Evolutionary conservation across 768 basidiomycete species (phyloP).

Genomic region (Panaeolus papilionaceus): DNA sequence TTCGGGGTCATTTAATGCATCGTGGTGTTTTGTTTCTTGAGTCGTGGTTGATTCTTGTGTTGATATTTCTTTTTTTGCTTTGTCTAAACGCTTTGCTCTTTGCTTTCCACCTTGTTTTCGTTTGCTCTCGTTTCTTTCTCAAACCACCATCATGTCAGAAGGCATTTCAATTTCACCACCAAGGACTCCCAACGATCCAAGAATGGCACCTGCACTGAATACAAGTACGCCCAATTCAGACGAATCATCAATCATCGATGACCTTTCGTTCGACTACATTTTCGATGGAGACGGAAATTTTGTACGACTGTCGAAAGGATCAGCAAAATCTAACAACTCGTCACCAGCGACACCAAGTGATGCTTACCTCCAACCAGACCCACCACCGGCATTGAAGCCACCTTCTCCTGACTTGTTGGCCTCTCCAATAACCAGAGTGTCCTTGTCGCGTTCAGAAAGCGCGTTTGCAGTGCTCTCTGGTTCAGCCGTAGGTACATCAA

Average conservation of each 20-base stretch:
- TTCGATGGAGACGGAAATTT: conserved; percentile 60
- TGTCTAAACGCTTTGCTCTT: conserved; percentile 31
- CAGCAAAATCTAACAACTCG: conserved; percentile 49
- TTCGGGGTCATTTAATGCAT: conserved; percentile 37
- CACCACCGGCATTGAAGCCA: conserved; percentile 38
- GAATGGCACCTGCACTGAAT: conserved; percentile 28
- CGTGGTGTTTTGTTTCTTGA: conserved; percentile 33
- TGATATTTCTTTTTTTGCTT: conserved; percentile 32
- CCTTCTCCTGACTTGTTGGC: conserved; percentile 42
- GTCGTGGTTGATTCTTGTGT: conserved; percentile 29
- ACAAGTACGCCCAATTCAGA: conserved; percentile 49
- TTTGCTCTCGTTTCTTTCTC: conserved; percentile 39
- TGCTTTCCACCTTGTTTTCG: conserved; percentile 38
- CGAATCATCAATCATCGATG: conserved; percentile 64
- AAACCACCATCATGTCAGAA: conserved; percentile 29
- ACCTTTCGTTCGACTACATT: conserved; percentile 72
- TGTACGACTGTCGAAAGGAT: conserved; percentile 62
- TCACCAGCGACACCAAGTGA: conserved; percentile 55
- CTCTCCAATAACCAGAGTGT: conserved; percentile 49
- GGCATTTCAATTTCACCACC: conserved; percentile 45
- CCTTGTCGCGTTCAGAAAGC: conserved; percentile 74
- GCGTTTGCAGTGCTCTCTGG: conserved; percentile 53
- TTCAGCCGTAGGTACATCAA: conserved; percentile 33
- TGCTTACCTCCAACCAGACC: conserved; percentile 44
- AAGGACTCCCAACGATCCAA: conserved; percentile 43